phyloP scores from a whole-genome alignment of 176 grass and related monocot species.

The Oryza officinalis region DNA sequence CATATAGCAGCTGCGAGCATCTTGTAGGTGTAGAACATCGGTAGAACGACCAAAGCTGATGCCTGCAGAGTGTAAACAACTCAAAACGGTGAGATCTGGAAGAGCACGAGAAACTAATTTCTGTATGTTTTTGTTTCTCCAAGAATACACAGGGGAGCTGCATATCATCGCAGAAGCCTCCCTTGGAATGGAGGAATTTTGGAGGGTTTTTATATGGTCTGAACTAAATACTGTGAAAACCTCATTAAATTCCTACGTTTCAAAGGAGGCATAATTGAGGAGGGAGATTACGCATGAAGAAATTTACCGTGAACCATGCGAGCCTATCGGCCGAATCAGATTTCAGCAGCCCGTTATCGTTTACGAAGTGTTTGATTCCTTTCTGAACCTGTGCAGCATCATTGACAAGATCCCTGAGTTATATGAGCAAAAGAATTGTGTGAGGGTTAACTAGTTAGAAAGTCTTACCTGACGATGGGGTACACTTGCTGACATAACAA shows the following conservation, averaged over 20 bases:
- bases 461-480: slow-evolving; percentile 25
- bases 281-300: neutral
- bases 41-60: neutral
- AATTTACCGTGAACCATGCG: slow-evolving; percentile 31
- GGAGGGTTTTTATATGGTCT: no score
- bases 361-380: neutral
- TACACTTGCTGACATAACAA: neutral
- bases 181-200: no score
- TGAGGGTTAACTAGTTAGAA: neutral
- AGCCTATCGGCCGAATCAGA: neutral
- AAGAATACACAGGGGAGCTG: neutral
- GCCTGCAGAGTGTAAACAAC: neutral
- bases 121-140: neutral
- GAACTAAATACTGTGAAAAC: no score
- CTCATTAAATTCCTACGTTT: no score
- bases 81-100: neutral
- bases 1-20: slow-evolving; percentile 4
- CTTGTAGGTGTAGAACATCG: slow-evolving; percentile 11
- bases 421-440: no score
- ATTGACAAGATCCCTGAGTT: neutral
- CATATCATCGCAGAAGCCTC: no score
- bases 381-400: slow-evolving; percentile 32
- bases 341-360: neutral
- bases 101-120: neutral
- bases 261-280: neutral